Percentiles rank a stretch among this genome's conserved stretches.
These are phyloP conservation scores for Cladosporium sp. DNA, from an alignment of 2,329 filamentous ascomycete species.

Conservation along the genomic window DNA sequence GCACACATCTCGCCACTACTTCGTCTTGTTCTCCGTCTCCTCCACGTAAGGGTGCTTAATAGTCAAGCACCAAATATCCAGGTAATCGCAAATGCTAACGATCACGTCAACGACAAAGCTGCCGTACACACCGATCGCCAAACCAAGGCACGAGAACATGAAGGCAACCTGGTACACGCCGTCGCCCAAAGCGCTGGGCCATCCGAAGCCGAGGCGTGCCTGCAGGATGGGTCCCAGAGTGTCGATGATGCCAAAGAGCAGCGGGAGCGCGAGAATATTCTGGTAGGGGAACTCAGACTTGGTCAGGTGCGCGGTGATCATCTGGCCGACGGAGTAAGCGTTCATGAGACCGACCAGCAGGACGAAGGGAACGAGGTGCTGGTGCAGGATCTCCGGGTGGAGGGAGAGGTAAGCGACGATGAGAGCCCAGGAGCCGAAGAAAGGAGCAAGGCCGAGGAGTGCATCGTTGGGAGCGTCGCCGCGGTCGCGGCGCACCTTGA, in stretches of 20 bases:
- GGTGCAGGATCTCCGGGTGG: slow-evolving; percentile 77
- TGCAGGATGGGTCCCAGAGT: slow-evolving; percentile 70
- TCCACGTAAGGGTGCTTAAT: slow-evolving; percentile 77
- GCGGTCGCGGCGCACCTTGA: slow-evolving; percentile 73
- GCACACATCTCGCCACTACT: neutral
- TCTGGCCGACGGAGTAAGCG: slow-evolving; percentile 85
- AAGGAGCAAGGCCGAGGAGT: slow-evolving; percentile 79
- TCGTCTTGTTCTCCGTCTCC: slow-evolving; percentile 22
- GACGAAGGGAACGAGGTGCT: slow-evolving; percentile 84
- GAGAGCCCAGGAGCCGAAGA: slow-evolving; percentile 74
- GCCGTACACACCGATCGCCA: slow-evolving; percentile 87
- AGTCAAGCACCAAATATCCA: slow-evolving; percentile 97
- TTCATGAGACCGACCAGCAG: slow-evolving; percentile 89
- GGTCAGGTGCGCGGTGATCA: slow-evolving; percentile 92
- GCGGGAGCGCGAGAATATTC: slow-evolving; percentile 78
- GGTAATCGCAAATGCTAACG: slow-evolving; percentile 93
- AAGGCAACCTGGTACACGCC: slow-evolving; percentile 85
- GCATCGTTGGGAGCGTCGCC: slow-evolving; percentile 72
- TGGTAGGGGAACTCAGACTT: slow-evolving; percentile 85
- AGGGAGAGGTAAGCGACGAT: slow-evolving; percentile 78
- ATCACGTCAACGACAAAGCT: slow-evolving; percentile 98
- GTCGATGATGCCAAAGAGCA: slow-evolving; percentile 77
- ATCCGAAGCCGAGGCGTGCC: slow-evolving; percentile 56
- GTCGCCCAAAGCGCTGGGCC: slow-evolving; percentile 71
- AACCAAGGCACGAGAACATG: slow-evolving; percentile 82